phyloP scores from a whole-genome alignment of 2,329 filamentous ascomycete genomes.

The Plenodomus tracheiphilus region DNA sequence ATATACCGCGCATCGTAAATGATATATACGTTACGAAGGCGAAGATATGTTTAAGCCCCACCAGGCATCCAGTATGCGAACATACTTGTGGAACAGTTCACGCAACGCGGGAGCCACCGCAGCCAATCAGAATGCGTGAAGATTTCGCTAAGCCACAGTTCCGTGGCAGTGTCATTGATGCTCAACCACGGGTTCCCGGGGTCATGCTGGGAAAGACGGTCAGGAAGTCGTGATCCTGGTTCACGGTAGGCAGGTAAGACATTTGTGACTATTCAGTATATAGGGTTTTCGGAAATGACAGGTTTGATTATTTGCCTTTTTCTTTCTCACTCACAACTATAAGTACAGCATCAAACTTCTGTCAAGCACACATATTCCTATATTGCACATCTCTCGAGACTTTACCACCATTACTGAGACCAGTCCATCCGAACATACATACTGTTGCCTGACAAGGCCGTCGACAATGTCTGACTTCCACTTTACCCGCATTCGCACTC shows the following conservation, averaged over 20 bases:
- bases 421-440: neutral
- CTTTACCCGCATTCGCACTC: constrained; percentile 23
- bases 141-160: neutral
- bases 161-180: constrained; percentile 2
- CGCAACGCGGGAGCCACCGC: neutral
- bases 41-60: constrained; percentile 9
- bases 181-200: constrained; percentile 5
- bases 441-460: neutral
- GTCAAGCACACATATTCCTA: neutral
- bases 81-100: neutral
- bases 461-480: constrained; percentile 31
- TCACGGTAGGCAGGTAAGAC: constrained; percentile 17
- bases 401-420: neutral
- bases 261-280: constrained; percentile 13
- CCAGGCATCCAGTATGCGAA: constrained; percentile 8
- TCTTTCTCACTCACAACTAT: neutral
- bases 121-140: neutral
- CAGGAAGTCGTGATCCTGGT: neutral
- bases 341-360: neutral
- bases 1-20: neutral
- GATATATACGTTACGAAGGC: neutral
- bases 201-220: constrained; percentile 8
- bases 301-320: constrained; percentile 1
- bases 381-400: too few relatives aligned
- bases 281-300: constrained; percentile 5